These are phyloP conservation scores for Daldinia decipiens DNA, from an alignment of 495 filamentous ascomycete species.

Conservation along the genomic window DNA sequence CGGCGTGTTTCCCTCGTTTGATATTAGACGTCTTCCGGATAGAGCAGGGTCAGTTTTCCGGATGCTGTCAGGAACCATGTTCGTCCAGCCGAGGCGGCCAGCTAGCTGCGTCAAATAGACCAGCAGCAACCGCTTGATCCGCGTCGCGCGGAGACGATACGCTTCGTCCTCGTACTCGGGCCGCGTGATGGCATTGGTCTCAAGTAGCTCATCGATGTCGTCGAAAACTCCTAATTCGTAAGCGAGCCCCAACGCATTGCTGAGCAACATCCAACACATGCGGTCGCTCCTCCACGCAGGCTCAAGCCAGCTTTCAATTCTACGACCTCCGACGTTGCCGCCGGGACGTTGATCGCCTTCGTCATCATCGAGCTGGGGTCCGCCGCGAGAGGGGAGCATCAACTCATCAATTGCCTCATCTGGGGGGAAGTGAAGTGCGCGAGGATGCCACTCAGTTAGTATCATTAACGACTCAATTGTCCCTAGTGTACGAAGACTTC, in stretches of 20 bases:
- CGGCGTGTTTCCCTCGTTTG: constrained; percentile 63
- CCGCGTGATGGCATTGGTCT: constrained; percentile 62
- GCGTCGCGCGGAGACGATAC: constrained; percentile 79
- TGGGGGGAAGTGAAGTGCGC: constrained; percentile 93
- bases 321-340: constrained; percentile 69
- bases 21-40: constrained; percentile 55
- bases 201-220: constrained; percentile 71
- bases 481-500: constrained; percentile 86
- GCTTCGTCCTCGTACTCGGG: constrained; percentile 73
- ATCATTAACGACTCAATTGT: constrained; percentile 94
- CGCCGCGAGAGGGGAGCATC: constrained; percentile 61
- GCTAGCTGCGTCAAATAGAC: constrained; percentile 92
- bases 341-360: constrained; percentile 56
- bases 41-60: constrained; percentile 60
- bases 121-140: constrained; percentile 84
- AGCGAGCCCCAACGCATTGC: constrained; percentile 85
- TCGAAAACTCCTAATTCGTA: constrained; percentile 97
- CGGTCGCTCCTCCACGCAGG: constrained; percentile 96
- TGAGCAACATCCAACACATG: constrained; percentile 98
- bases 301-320: constrained; percentile 94
- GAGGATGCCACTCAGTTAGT: constrained; percentile 95
- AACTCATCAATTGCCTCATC: constrained; percentile 75
- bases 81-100: constrained; percentile 91
- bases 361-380: constrained; percentile 59
- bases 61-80: constrained; percentile 81